Base-by-base conservation (phyloP, 208 protist species). In the Leishmania lainsoni region DNA sequence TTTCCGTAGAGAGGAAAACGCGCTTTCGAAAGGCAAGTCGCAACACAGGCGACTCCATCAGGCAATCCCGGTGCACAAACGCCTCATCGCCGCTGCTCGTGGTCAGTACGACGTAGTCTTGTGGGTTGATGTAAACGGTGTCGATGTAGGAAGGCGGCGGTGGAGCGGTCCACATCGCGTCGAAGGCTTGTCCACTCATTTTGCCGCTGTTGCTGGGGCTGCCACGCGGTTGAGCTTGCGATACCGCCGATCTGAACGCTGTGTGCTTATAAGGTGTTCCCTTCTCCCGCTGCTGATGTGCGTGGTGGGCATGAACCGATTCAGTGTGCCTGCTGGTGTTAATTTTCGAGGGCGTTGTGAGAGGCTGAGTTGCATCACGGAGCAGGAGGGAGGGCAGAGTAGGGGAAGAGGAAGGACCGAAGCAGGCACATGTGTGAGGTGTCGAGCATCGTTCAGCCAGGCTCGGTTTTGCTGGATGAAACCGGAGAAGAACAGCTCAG, bases 151-250 rank as follows among this genome's bases (percentile, higher is more conserved):
- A 92, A 5, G 95, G 93, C 45, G 94, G 94, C 65, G 91, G 93
- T 59, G 92, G 92, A 6, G 91, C 90, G 83, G 89, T 95, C 91
- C 93, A 87, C 94, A 98, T 98, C 8, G 93, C 93, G 73, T 98
- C 94, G 75, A 98, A 98, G 14, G 92, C 75, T 16, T 83, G 48
- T 1, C 88, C 87, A 66, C 90, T 93, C 83, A 91, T 94, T 83
- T 69, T 83, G 16, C 71, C 49, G 14, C 26, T 59, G 16, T 48
- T 73, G 68, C n/a, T 68, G 63, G 14, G 29, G 29, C 29, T 39
- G 4, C 26, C 63, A 68, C 17, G 32, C 22, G 16, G n/a, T 12
- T 14, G 39, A 8, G 26, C 26, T 29, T 12, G 26, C 39, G 6
- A 45, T 3, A n/a, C 20, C 22, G 29, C 68, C 26, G 42, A n/a